A percentile compares a stretch with the other conserved stretches of the same genome.
These are phyloP conservation scores for Dactylellina parvicollis DNA, from an alignment of 2,329 filamentous ascomycete species.

Conservation along the genomic window DNA sequence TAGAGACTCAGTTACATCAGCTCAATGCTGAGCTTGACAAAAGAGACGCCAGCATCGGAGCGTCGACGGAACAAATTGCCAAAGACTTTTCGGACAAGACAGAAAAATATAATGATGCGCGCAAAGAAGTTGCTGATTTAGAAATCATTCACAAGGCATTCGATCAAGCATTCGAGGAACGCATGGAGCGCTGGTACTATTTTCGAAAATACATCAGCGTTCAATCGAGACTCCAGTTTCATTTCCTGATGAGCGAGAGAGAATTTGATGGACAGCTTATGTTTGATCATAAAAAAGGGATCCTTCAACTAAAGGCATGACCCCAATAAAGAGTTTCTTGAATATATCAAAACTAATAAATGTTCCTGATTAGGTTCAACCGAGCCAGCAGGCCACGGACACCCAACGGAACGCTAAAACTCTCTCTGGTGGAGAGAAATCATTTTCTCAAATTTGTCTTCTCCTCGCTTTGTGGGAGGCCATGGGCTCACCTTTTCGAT, in stretches of 20 bases:
- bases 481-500: conserved; percentile 94
- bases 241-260: conserved; percentile 86
- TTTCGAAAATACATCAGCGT: conserved; percentile 88
- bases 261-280: conserved; percentile 84
- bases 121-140: conserved; percentile 62
- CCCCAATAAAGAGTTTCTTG: not conserved
- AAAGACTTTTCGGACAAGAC: conserved; percentile 47
- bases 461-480: conserved; percentile 95
- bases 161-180: conserved; percentile 63
- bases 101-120: conserved; percentile 47
- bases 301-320: conserved; percentile 78
- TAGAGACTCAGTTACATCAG: conserved; percentile 59
- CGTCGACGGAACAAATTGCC: conserved; percentile 35
- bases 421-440: conserved; percentile 94
- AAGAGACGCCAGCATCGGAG: conserved; percentile 40
- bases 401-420: conserved; percentile 84
- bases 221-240: conserved; percentile 86
- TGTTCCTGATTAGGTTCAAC: conserved; percentile 67
- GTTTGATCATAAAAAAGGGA: conserved; percentile 78
- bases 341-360: not conserved
- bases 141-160: conserved; percentile 66
- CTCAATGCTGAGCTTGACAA: conserved; percentile 32
- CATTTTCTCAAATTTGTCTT: conserved; percentile 95
- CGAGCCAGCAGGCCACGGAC: conserved; percentile 69
- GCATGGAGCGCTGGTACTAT: conserved; percentile 77